Conservation (phyloP, 805 yeast genomes). For the Yueomyces sp. region DNA sequence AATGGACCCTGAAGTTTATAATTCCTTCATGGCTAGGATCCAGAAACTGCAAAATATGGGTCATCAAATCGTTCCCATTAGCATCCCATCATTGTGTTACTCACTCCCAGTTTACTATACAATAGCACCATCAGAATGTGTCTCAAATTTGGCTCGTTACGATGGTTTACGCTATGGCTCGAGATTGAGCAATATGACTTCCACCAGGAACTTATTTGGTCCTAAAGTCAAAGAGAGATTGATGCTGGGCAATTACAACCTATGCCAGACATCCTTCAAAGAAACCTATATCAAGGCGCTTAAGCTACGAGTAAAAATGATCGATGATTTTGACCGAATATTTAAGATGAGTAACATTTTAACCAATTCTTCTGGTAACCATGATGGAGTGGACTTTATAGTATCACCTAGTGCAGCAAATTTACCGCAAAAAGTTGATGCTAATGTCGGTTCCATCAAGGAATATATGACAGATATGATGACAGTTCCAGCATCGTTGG, state of each 20-base stretch:
- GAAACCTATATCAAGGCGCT: conserved; percentile 74
- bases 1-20: conserved; percentile 37
- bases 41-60: conserved; percentile 32
- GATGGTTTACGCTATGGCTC: conserved; percentile 85
- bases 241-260: conserved; percentile 71
- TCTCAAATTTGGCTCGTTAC: conserved; percentile 77
- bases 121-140: conserved; percentile 84
- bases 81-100: conserved; percentile 53
- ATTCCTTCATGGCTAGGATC: conserved; percentile 35
- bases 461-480: conserved; percentile 71
- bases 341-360: conserved; percentile 41
- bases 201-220: conserved; percentile 60
- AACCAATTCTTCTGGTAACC: conserved; percentile 8
- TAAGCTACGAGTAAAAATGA: conserved; percentile 43
- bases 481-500: conserved; percentile 82
- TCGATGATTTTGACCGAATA: conserved; percentile 49
- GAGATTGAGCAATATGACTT: conserved; percentile 29
- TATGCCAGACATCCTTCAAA: conserved; percentile 56
- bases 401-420: conserved; percentile 60
- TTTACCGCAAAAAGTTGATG: conserved; percentile 28
- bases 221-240: conserved; percentile 74
- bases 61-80: conserved; percentile 42
- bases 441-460: conserved; percentile 28
- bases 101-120: conserved; percentile 78
- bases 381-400: conserved; percentile 48